A percentile compares a stretch with the other conserved stretches of the same genome.
These are phyloP conservation scores for Astragalus membranaceus DNA, from an alignment of 306 rosid genomes.

Conservation along the genomic window DNA sequence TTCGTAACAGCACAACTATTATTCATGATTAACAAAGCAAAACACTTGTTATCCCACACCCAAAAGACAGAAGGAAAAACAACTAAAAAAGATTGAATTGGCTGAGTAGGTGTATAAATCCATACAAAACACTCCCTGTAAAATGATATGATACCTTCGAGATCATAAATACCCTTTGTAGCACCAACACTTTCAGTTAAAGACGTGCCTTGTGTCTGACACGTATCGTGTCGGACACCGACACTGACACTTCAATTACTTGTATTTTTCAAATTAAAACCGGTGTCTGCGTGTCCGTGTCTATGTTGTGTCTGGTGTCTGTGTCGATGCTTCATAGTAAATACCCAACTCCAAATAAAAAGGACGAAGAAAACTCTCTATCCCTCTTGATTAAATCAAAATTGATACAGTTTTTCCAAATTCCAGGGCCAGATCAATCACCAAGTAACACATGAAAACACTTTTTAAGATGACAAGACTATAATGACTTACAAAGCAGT, in stretches of 20 bases:
- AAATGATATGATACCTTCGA: background rate
- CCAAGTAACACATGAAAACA: background rate
- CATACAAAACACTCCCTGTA: background rate
- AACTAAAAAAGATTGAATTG: background rate
- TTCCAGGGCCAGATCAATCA: slow-evolving; percentile 7
- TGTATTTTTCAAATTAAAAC: too few species aligned
- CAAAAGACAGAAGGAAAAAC: background rate
- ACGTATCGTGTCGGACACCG: too few species aligned
- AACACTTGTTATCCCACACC: background rate
- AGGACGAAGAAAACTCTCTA: background rate
- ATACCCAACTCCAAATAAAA: background rate
- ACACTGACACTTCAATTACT: too few species aligned
- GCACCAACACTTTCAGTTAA: too few species aligned
- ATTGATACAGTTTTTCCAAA: background rate
- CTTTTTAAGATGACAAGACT: background rate
- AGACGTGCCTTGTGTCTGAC: too few species aligned
- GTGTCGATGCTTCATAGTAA: too few species aligned
- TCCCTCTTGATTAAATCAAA: background rate
- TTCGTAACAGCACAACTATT: background rate
- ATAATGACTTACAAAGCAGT: background rate
- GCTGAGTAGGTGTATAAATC: background rate
- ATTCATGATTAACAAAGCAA: background rate
- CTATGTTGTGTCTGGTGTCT: too few species aligned
- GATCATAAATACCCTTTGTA: too few species aligned
- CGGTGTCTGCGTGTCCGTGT: too few species aligned